Evolutionary conservation across 257 asterid species (phyloP).

Genomic region (Sherardia arvensis): DNA sequence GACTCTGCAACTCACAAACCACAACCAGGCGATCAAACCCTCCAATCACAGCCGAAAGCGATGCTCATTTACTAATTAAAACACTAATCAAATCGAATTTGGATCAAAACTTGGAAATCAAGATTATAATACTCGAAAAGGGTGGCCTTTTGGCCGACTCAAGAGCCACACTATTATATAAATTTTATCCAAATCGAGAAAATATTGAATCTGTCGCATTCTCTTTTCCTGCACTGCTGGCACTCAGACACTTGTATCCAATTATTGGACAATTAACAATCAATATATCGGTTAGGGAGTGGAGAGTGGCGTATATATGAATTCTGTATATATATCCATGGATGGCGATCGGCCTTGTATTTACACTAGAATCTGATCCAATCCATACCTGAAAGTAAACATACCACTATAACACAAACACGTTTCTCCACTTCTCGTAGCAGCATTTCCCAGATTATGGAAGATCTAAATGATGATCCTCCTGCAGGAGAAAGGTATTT

Average conservation of each 20-base stretch:
- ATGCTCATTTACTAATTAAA: background rate
- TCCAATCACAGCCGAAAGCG: background rate
- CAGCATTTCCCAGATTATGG: background rate
- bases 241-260: background rate
- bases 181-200: background rate
- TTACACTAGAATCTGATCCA: background rate
- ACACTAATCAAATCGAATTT: background rate
- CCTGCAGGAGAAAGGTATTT: background rate
- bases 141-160: background rate
- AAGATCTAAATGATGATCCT: background rate
- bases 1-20: background rate
- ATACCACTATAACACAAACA: background rate
- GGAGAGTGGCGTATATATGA: background rate
- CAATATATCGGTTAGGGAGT: background rate
- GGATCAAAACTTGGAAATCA: too few relatives aligned
- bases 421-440: background rate
- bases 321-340: background rate
- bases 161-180: background rate
- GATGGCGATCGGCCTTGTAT: background rate
- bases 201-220: background rate
- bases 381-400: background rate
- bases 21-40: background rate
- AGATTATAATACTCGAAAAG: background rate
- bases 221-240: background rate
- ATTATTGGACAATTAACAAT: background rate